Evolutionary conservation across 768 basidiomycete species (phyloP).

Genomic region (Russula sp.): DNA sequence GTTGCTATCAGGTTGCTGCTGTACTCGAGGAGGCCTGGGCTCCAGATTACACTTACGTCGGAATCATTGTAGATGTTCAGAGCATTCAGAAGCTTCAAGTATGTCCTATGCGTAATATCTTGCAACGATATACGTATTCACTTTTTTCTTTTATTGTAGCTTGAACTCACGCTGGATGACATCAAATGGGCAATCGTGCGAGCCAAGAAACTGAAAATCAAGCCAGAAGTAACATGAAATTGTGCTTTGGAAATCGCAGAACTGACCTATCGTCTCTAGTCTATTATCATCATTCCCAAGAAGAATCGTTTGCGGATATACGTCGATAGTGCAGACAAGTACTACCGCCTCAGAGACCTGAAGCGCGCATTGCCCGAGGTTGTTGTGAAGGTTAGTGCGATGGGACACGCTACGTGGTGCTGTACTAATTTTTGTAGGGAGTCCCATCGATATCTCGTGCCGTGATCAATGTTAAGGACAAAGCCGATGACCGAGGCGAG

Average conservation of each 20-base stretch:
- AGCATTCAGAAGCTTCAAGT: slow-evolving; percentile 89
- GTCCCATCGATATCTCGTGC: slow-evolving; percentile 84
- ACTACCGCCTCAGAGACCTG: slow-evolving; percentile 77
- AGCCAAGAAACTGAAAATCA: slow-evolving; percentile 88
- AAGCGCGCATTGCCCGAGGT: slow-evolving; percentile 80
- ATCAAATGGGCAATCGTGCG: slow-evolving; percentile 87
- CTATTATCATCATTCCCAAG: slow-evolving; percentile 69
- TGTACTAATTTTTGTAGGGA: slow-evolving; percentile 46
- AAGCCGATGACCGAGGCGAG: slow-evolving; percentile 69
- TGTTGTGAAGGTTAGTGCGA: slow-evolving; percentile 73
- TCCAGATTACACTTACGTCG: slow-evolving; percentile 86
- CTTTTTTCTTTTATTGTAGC: slow-evolving; percentile 37
- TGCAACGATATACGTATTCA: not conserved
- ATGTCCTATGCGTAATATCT: slow-evolving; percentile 10
- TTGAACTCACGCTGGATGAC: slow-evolving; percentile 89
- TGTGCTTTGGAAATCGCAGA: not conserved
- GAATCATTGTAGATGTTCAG: slow-evolving; percentile 84
- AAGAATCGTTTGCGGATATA: slow-evolving; percentile 75
- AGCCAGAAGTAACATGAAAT: slow-evolving; percentile 55
- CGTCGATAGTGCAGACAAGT: slow-evolving; percentile 71
- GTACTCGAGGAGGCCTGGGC: slow-evolving; percentile 96
- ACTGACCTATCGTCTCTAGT: slow-evolving; percentile 34
- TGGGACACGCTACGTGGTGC: not conserved
- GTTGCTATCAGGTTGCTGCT: slow-evolving; percentile 63
- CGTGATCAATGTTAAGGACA: slow-evolving; percentile 93